Base-by-base conservation (phyloP, 176 grass and related monocot genomes). In the Coix lacrymajobi region DNA sequence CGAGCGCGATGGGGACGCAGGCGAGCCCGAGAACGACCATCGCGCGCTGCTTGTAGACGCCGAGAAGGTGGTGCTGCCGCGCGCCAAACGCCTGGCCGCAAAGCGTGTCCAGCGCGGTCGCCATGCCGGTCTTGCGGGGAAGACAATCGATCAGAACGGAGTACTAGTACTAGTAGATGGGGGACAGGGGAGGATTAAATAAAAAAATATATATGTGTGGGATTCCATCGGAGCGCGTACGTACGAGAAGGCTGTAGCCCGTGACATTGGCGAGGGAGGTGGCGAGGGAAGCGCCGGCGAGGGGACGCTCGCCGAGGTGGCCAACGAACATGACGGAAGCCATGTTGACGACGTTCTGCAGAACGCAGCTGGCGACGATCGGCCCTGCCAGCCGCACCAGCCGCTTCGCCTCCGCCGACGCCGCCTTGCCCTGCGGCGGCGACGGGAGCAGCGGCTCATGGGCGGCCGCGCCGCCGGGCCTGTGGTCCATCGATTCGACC, bases 11-110 rank as follows among this genome's bases (percentile, higher is more conserved):
- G 3, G 89, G 92, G 41, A 81, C 65, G 81, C 81, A 77, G 63
- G 88, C 25, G 24, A 89, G 71, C 60, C 13, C 71, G 45, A 86
- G 60, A 32, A 86, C 76, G 24, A 86, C 43, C 84, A 86, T 86
- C 10, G 84, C 84, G 43, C 84, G 64, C 73, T 85, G 83, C 37
- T 60, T 78, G 64, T 78, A 85, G 28, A 44, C 81, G 41, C 79
- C 84, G 9, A 86, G 90, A 8, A 80, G 82, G 63, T 66, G 31
- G 69, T 87, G 67, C 58, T 76, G 43, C 73, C 91, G 62, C 12
- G 92, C 92, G 11, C 92, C 92, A 25, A 72, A 92, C 36, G 87
- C 86, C 86, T 94, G 87, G 19, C 92, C 92, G 34, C 87, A 92
- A 1, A 92, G 85, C 41, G 85, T 86, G 69, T 86, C 85, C 60